Conservation (phyloP, 345 rosid species). For the Euphorbia pulcherrima region DNA sequence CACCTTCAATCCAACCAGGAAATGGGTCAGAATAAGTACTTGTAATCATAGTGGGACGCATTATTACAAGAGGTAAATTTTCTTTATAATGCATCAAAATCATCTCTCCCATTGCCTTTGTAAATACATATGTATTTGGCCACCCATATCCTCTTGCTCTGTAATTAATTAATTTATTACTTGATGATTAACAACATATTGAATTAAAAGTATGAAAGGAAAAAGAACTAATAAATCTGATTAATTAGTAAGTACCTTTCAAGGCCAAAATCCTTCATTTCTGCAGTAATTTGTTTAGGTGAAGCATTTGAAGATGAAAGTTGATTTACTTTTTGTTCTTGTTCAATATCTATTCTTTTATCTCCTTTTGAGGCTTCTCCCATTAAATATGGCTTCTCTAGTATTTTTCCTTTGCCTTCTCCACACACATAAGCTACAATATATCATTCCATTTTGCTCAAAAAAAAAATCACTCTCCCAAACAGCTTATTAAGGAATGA, state of each 20-base stretch:
- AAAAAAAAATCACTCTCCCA: not conserved
- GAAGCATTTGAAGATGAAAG: conserved; percentile 38
- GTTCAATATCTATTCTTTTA: conserved; percentile 44
- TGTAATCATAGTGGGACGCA: conserved; percentile 18
- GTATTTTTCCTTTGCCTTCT: conserved; percentile 45
- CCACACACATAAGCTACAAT: conserved; percentile 62
- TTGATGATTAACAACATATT: not conserved
- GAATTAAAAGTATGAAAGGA: too few species aligned
- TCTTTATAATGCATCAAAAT: conserved; percentile 4
- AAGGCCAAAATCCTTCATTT: conserved; percentile 58
- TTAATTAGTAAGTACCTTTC: conserved; percentile 34
- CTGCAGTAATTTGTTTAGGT: conserved; percentile 32
- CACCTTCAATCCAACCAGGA: conserved; percentile 28
- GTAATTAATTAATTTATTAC: not conserved
- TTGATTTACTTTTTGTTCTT: conserved; percentile 46
- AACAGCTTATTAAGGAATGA: not conserved
- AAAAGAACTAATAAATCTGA: too few species aligned
- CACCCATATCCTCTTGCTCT: conserved; percentile 27
- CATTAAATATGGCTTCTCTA: conserved; percentile 39
- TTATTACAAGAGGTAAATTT: conserved; percentile 6
- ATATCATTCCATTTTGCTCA: not conserved
- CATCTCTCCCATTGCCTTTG: conserved; percentile 30
- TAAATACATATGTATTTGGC: conserved; percentile 27
- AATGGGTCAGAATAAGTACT: conserved; percentile 22
- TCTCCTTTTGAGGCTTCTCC: conserved; percentile 56